Conservation (phyloP, 805 yeast species). For the Soucietia sequanensis region DNA sequence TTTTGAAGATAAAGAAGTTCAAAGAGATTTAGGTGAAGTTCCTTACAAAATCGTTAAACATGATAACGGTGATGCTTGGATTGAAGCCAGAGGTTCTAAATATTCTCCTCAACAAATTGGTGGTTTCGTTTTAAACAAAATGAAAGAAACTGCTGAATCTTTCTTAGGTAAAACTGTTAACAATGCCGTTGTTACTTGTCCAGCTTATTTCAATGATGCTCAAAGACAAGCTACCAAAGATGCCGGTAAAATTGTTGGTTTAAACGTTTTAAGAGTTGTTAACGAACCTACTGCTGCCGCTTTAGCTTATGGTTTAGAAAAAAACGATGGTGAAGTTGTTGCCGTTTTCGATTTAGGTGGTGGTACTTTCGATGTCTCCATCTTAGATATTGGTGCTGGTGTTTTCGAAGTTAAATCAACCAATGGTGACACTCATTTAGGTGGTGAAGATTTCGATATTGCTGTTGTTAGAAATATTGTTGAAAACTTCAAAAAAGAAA, state of each 20-base stretch:
- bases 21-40: constrained; percentile 81
- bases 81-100: constrained; percentile 80
- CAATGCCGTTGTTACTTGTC: constrained; percentile 90
- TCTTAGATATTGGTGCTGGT: constrained; percentile 75
- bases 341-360: constrained; percentile 79
- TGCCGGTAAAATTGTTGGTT: constrained; percentile 72
- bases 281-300: constrained; percentile 90
- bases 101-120: constrained; percentile 97
- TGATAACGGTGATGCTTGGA: constrained; percentile 94
- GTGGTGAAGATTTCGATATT: constrained; percentile 91
- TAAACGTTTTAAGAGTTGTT: constrained; percentile 70
- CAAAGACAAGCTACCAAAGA: constrained; percentile 80
- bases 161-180: constrained; percentile 82
- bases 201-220: constrained; percentile 76
- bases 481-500: constrained; percentile 71
- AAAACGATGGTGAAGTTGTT: constrained; percentile 47
- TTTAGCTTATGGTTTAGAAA: constrained; percentile 73
- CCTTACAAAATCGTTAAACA: constrained; percentile 91
- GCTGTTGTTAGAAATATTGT: constrained; percentile 81
- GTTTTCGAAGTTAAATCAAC: constrained; percentile 82
- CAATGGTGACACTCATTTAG: constrained; percentile 81
- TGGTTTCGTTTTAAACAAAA: constrained; percentile 88
- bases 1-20: constrained; percentile 85
- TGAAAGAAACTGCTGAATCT: constrained; percentile 97
- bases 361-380: constrained; percentile 81